Evolutionary conservation across 768 basidiomycete genomes (phyloP), one percentile per base, ranked within the genome.

Genomic region (Hortiboletus flavorubellus): DNA sequence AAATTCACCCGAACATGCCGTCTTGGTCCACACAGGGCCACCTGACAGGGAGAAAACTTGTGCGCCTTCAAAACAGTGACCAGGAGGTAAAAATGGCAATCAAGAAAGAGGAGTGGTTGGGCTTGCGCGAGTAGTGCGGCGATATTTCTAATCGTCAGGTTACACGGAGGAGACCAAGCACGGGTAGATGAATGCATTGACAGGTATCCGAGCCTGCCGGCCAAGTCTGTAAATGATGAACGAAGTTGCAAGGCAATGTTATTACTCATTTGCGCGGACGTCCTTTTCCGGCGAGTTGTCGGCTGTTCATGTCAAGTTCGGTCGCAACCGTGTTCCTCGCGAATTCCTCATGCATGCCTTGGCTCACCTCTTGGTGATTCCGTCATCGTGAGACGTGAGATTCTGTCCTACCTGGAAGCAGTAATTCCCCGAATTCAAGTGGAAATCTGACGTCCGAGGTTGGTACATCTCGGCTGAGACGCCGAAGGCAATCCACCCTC

Each of bases 331-430:
- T 44, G n/a, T 60, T 61, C 56, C 56, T 54, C 56, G 60, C 59
- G 55, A 61, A 57, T 45, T 61, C 63, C 61, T 55, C 68, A 31
- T 68, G 67, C 18, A 2, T 30, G 41, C 39, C 58, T 41, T 56
- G 59, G 47, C 48, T 34, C n/a, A 49, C 53, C 35, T 35, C 38
- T 40, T 54, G 55, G 26, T 38, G 53, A 55, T 71, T 65, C 47
- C 59, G 64, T 68, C 59, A 58, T 43, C 51, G 46, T 30, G 38
- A 37, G 18, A 46, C 51, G 46, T 30, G 38, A 37, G 18, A 46
- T 53, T 49, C 51, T 46, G 49, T 48, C 18, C 26, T 21, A 31
- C 51, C 23, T 37, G 55, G 59, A 62, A 56, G 49, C 64, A 58
- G 62, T 64, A 61, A 61, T 56, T 18, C 49, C 30, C 48, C 46